Evolutionary conservation across 225 moss, liverwort and hornwort genomes (phyloP).

Genomic region (Neckera pumila): DNA sequence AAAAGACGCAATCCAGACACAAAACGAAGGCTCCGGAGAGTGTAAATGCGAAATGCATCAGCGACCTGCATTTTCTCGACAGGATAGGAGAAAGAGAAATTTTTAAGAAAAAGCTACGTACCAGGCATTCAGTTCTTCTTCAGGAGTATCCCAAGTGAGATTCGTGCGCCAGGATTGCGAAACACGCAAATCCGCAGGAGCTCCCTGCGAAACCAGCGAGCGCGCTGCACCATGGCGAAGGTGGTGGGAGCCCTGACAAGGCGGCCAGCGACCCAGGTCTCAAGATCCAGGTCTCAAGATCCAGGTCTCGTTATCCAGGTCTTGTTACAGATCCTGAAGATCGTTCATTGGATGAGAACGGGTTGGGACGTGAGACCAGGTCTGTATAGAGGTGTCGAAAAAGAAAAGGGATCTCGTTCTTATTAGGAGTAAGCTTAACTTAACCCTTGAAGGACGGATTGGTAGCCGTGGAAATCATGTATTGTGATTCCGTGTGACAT

Average conservation of each 20-base stretch:
- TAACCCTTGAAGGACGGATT: no score
- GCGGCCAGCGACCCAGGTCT: not conserved
- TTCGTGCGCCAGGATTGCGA: not conserved
- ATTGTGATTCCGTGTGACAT: no score
- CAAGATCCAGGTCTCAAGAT: not conserved
- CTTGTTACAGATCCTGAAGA: not conserved
- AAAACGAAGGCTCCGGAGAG: not conserved
- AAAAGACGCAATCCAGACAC: not conserved
- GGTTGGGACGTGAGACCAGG: not conserved
- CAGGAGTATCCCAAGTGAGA: not conserved
- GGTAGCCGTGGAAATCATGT: no score
- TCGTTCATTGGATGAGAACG: not conserved
- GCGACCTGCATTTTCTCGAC: not conserved
- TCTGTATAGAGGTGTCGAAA: not conserved
- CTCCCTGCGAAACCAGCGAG: not conserved
- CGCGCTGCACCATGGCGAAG: not conserved
- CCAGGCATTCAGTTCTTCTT: not conserved
- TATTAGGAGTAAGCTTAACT: no score
- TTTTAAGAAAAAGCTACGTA: not conserved
- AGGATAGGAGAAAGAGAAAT: not conserved
- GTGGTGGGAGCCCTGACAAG: conserved; percentile 4
- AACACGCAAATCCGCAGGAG: not conserved
- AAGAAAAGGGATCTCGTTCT: not conserved
- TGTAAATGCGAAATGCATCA: not conserved
- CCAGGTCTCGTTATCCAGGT: not conserved